Percentiles rank a stretch among this genome's conserved stretches.
Evolutionary conservation across 495 filamentous ascomycete species (phyloP).

Genomic region (Penicillium bovifimosum): DNA sequence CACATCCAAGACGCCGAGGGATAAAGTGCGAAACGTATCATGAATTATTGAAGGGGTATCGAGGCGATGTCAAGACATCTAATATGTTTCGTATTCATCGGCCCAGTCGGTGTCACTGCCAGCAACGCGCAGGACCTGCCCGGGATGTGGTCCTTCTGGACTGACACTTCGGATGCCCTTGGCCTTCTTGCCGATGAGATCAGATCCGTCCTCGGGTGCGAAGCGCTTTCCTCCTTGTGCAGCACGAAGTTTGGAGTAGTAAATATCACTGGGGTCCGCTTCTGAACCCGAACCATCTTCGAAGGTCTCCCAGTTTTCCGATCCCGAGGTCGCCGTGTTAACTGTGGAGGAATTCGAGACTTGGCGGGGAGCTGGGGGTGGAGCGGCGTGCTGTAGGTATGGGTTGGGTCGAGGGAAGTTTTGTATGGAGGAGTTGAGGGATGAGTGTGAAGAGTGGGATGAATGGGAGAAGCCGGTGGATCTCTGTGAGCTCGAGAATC

Average conservation of each 20-base stretch:
- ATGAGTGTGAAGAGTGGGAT: conserved; percentile 35
- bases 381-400: conserved; percentile 41
- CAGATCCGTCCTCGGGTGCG: conserved; percentile 51
- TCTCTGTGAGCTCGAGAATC: conserved; percentile 37
- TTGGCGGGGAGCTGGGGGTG: conserved; percentile 54
- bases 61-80: conserved; percentile 6
- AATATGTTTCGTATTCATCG: conserved; percentile 45
- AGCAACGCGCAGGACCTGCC: conserved; percentile 36
- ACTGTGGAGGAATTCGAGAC: conserved; percentile 64
- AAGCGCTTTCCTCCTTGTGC: conserved; percentile 55
- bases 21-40: not conserved
- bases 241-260: conserved; percentile 69
- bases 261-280: conserved; percentile 63
- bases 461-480: conserved; percentile 39
- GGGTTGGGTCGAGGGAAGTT: conserved; percentile 36
- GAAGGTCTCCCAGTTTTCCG: conserved; percentile 95
- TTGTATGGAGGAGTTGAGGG: conserved; percentile 34
- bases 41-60: conserved; percentile 2
- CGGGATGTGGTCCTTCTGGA: conserved; percentile 35
- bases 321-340: conserved; percentile 64
- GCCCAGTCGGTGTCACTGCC: conserved; percentile 49
- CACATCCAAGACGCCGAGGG: conserved; percentile 13
- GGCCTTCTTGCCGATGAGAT: conserved; percentile 47
- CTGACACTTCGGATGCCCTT: conserved; percentile 50
- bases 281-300: conserved; percentile 74